phyloP scores from a whole-genome alignment of 352 stramenopile species.

The Pythium phragmitis region DNA sequence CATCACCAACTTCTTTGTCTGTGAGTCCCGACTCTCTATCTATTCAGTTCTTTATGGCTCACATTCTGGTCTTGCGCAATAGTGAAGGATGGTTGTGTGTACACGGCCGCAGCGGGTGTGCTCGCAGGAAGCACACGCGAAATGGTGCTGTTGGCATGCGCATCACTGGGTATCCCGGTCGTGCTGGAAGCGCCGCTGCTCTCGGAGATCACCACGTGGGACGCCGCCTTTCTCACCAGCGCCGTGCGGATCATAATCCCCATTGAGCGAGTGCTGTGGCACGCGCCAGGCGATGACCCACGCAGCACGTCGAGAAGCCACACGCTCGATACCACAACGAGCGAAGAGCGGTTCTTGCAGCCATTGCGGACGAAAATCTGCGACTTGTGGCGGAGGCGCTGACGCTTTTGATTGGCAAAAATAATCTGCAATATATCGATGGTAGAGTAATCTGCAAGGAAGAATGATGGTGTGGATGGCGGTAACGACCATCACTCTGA shows the following conservation, averaged over 20 bases:
- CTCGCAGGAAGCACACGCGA: slow-evolving; percentile 60
- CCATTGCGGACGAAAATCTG: slow-evolving; percentile 14
- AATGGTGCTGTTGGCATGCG: slow-evolving; percentile 61
- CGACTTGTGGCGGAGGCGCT: slow-evolving; percentile 20
- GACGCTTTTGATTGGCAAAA: slow-evolving; percentile 16
- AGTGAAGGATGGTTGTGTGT: slow-evolving; percentile 46
- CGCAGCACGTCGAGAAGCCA: background rate
- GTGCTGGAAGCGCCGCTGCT: slow-evolving; percentile 51
- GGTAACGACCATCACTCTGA: slow-evolving; percentile 17
- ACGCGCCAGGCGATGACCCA: background rate
- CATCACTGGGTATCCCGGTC: slow-evolving; percentile 54
- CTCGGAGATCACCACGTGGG: slow-evolving; percentile 49
- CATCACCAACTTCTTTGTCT: slow-evolving; percentile 79
- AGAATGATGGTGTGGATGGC: slow-evolving; percentile 21
- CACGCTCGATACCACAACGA: slow-evolving; percentile 7
- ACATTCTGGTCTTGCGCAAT: background rate
- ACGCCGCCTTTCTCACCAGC: slow-evolving; percentile 80
- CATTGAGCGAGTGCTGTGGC: slow-evolving; percentile 18
- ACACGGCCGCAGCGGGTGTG: slow-evolving; percentile 46
- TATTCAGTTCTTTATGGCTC: background rate
- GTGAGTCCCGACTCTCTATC: slow-evolving; percentile 34
- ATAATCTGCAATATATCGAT: background rate
- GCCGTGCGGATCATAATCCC: slow-evolving; percentile 27
- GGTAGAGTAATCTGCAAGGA: background rate
- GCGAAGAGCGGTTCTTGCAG: background rate